A percentile compares a stretch with the other conserved stretches of the same genome.
Conservation (phyloP, 768 basidiomycete genomes). For the Pleurotus platypus region DNA sequence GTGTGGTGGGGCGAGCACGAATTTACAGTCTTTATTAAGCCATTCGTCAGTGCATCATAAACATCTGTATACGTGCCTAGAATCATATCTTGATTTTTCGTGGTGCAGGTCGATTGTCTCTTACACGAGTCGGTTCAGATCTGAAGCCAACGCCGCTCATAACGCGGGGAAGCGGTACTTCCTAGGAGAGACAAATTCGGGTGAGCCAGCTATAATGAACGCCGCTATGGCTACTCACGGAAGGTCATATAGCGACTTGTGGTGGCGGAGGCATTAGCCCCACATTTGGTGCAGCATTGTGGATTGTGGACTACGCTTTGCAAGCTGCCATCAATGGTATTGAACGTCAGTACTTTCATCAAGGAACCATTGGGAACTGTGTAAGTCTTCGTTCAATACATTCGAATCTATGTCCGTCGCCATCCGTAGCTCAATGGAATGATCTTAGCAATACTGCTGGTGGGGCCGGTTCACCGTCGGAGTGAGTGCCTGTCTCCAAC, state of each 20-base stretch:
- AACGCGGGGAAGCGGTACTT: conserved; percentile 29
- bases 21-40: conserved; percentile 29
- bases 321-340: conserved; percentile 32
- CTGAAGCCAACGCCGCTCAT: conserved; percentile 29
- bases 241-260: conserved; percentile 27
- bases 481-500: neutral
- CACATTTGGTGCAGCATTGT: conserved; percentile 35
- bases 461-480: conserved; percentile 30
- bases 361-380: conserved; percentile 36
- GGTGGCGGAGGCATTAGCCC: conserved; percentile 38
- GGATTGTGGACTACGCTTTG: conserved; percentile 37
- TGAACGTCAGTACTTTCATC: conserved; percentile 36
- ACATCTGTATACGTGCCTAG: neutral
- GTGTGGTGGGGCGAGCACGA: conserved; percentile 30
- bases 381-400: conserved; percentile 14
- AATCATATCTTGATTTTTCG: conserved; percentile 2
- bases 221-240: no score
- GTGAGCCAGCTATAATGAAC: conserved; percentile 11
- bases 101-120: conserved; percentile 28
- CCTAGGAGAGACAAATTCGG: conserved; percentile 38
- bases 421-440: neutral
- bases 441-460: conserved; percentile 32
- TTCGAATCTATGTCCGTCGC: neutral
- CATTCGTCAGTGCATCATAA: conserved; percentile 22
- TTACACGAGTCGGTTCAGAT: conserved; percentile 25